Base-by-base conservation (phyloP, 2,329 filamentous ascomycete species). In the Sclerotinia borealis region DNA sequence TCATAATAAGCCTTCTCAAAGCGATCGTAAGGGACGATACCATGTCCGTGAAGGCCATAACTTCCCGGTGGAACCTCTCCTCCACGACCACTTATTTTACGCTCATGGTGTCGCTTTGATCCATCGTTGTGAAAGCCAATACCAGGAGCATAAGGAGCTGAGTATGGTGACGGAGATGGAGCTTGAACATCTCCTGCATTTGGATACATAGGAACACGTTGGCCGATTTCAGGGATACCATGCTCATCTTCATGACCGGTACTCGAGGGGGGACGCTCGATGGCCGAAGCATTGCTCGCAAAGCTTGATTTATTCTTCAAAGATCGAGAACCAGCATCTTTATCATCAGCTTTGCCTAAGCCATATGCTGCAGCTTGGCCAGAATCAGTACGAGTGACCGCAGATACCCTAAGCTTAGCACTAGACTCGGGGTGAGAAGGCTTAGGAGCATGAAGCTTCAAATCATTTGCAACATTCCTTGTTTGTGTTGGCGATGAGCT, bases 121-220 rank as follows among this genome's bases (percentile, higher is more conserved):
- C 79, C 80, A 67, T 85, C 81, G 63, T 80, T 80, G 72, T 80
- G 81, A 72, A 82, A 84, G 39, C 81, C 81, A 71, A 83, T 76
- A 13, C 73, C 73, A 36, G 68, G 63, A 22, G 67, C 55, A 58
- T 67, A 72, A 25, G 68, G 69, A 29, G 68, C 66, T 8, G 66
- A 48, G 52, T 68, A 69, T 10, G 87, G 88, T 2, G 86, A 84
- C 1, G 93, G 92, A 2, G 93, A 95, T 2, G 95, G 95, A 17
- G 95, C 95, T 78, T 99, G 95, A 11, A 98, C 95, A 74, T 98
- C 93, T 66, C 95, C 95, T 49, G 95, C 91, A 74, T 95, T 86
- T 60, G 88, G 90, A 74, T 95, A 89, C 91, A 99, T 95, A 56
- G 95, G 95, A 45, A 99, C 93, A 73, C 93, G 89, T 72, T 91